These are phyloP conservation scores for Russula foetens DNA, from an alignment of 768 basidiomycete species.

Conservation along the genomic window DNA sequence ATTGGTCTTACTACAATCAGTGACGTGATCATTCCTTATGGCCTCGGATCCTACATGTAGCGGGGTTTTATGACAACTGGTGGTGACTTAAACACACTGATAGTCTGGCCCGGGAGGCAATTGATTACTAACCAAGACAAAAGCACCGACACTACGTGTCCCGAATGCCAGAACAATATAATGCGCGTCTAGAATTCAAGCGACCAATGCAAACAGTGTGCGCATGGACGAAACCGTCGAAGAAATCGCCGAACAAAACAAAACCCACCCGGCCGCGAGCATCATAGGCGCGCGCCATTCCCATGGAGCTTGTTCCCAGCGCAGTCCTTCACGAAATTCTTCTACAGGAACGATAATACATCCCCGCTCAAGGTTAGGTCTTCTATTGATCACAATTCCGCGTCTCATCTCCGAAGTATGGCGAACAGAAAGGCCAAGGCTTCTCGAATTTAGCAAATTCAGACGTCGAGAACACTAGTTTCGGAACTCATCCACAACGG, in stretches of 20 bases:
- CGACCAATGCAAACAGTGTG: not conserved
- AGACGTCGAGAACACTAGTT: not conserved
- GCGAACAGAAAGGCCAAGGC: not conserved
- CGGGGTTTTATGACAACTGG: not conserved
- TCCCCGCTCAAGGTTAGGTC: not conserved
- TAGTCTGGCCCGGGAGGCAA: not conserved
- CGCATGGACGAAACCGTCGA: not conserved
- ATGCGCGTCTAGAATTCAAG: not conserved
- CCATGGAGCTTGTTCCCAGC: not conserved
- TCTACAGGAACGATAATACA: not conserved
- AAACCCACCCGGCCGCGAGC: not conserved
- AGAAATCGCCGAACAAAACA: not conserved
- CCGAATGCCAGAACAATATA: not conserved
- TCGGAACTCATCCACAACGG: no score
- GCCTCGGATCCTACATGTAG: not conserved
- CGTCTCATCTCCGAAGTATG: not conserved
- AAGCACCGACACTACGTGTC: not conserved
- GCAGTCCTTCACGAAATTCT: not conserved
- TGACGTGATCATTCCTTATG: not conserved
- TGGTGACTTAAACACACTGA: not conserved
- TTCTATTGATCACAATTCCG: not conserved
- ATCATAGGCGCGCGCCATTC: not conserved
- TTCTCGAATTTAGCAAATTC: not conserved
- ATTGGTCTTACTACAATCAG: not conserved
- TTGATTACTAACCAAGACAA: not conserved